phyloP scores from a whole-genome alignment of 768 basidiomycete genomes.

The Cystofilobasidium macerans region DNA sequence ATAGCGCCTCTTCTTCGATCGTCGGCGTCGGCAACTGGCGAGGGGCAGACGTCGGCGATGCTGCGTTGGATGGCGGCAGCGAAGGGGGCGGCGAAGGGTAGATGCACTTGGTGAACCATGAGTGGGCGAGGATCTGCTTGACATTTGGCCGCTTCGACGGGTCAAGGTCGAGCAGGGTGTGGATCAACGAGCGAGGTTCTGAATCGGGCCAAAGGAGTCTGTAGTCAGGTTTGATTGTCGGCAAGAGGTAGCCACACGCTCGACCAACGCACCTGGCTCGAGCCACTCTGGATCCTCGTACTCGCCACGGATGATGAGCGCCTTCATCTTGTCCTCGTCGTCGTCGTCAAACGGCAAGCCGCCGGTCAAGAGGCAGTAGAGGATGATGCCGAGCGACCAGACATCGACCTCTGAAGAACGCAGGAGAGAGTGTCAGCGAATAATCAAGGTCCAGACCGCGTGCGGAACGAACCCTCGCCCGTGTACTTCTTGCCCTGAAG shows the following conservation, averaged over 20 bases:
- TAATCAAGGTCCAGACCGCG: neutral
- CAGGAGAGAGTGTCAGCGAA: neutral
- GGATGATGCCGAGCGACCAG: conserved; percentile 87
- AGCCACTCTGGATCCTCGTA: conserved; percentile 92
- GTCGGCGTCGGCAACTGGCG: conserved; percentile 25
- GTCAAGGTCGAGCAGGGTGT: conserved; percentile 64
- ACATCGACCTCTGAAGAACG: conserved; percentile 70
- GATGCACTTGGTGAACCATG: conserved; percentile 57
- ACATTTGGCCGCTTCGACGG: conserved; percentile 64
- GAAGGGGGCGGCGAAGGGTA: conserved; percentile 27
- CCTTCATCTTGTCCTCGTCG: conserved; percentile 61
- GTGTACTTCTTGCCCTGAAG: conserved; percentile 74
- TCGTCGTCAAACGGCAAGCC: conserved; percentile 77
- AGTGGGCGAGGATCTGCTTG: conserved; percentile 68
- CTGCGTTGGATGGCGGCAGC: conserved; percentile 26
- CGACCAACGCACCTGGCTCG: conserved; percentile 52
- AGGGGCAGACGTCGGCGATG: conserved; percentile 25
- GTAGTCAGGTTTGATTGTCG: neutral
- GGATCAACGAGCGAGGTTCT: conserved; percentile 81
- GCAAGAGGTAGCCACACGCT: neutral
- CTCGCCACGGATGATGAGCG: conserved; percentile 68
- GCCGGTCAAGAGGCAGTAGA: conserved; percentile 80
- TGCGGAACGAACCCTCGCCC: conserved; percentile 55
- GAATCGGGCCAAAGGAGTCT: conserved; percentile 6
- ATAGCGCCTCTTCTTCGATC: conserved; percentile 24